Evolutionary conservation across 2,329 filamentous ascomycete genomes (phyloP).

Genomic region (Fusarium penzigii): DNA sequence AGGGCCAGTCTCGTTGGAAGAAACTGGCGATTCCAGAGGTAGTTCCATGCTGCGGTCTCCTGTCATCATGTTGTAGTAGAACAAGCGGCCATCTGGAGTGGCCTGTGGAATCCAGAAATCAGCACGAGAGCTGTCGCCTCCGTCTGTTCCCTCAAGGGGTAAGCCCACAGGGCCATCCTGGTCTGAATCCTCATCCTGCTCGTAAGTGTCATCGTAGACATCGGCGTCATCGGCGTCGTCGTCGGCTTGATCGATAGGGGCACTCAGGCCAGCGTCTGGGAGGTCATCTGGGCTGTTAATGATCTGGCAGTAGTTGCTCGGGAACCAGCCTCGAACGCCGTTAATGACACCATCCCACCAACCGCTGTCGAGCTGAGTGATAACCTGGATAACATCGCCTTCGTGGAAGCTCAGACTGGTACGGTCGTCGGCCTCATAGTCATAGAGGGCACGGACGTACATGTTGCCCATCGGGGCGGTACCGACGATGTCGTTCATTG

Average conservation of each 20-base stretch:
- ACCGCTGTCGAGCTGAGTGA: conserved; percentile 95
- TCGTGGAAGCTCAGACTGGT: conserved; percentile 96
- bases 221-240: conserved; percentile 67
- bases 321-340: conserved; percentile 96
- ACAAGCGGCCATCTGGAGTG: conserved; percentile 87
- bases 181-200: conserved; percentile 67
- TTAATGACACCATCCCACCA: conserved; percentile 99
- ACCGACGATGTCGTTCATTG: conserved; percentile 64
- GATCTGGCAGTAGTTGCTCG: conserved; percentile 95
- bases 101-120: conserved; percentile 99
- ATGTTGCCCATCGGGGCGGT: conserved; percentile 67
- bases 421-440: conserved; percentile 96
- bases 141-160: conserved; percentile 67
- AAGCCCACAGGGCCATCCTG: conserved; percentile 60
- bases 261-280: conserved; percentile 60
- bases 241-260: conserved; percentile 53
- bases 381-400: conserved; percentile 96
- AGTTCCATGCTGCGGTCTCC: conserved; percentile 94
- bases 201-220: conserved; percentile 67
- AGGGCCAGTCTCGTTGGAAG: conserved; percentile 78
- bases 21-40: conserved; percentile 85
- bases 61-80: conserved; percentile 98
- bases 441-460: conserved; percentile 94
- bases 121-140: conserved; percentile 73
- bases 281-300: conserved; percentile 76